phyloP scores from a whole-genome alignment of 768 basidiomycete species.

The Suillus placidus region DNA sequence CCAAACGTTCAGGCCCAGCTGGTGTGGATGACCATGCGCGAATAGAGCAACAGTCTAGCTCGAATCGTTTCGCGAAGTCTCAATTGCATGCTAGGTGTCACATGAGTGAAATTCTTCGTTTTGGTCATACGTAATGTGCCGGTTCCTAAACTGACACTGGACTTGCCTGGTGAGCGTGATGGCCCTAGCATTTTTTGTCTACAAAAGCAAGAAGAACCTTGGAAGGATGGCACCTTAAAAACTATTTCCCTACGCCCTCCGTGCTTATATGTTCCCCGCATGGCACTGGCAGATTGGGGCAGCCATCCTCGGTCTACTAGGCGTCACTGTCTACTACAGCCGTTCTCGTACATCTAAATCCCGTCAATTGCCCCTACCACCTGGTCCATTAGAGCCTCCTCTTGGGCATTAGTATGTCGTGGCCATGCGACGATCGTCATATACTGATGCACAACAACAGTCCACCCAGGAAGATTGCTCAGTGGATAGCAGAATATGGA shows the following conservation, averaged over 20 bases:
- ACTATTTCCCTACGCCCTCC: background rate
- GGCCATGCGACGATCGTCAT: no score
- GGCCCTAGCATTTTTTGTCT: background rate
- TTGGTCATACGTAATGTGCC: background rate
- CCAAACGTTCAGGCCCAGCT: no score
- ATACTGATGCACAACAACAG: background rate
- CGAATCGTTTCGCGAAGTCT: background rate
- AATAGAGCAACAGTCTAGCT: background rate
- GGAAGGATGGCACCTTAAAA: background rate
- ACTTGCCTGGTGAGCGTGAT: background rate
- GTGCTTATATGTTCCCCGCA: background rate
- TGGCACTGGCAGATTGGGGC: constrained; percentile 1
- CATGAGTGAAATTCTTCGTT: background rate
- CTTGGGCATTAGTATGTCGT: constrained; percentile 8
- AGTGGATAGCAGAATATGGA: constrained; percentile 16
- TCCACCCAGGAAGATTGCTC: constrained; percentile 3
- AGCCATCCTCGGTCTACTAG: background rate
- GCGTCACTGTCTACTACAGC: background rate
- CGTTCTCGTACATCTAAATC: background rate
- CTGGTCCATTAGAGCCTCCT: constrained; percentile 13
- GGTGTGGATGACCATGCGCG: no score
- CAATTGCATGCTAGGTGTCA: background rate
- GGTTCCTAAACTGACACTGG: background rate
- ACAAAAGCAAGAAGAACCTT: background rate
- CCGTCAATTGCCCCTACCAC: constrained; percentile 1